phyloP scores from a whole-genome alignment of 2,329 filamentous ascomycete species.

The Dothideomycetes sp. region DNA sequence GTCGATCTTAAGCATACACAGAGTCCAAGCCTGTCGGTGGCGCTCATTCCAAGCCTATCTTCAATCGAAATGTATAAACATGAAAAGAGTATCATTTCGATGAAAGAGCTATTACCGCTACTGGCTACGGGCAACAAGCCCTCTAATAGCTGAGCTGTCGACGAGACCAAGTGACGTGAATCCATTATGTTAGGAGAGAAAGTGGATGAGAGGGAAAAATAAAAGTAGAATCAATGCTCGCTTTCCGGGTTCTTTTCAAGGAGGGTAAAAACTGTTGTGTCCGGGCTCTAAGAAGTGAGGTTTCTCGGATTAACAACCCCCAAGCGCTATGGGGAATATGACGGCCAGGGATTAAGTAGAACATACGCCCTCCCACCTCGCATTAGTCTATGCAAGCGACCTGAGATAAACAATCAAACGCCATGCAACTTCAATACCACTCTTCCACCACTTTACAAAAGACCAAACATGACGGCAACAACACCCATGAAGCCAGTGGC shows the following conservation, averaged over 20 bases:
- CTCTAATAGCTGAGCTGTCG: background rate
- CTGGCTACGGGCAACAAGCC: background rate
- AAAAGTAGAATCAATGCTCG: conserved; percentile 6
- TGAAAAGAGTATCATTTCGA: background rate
- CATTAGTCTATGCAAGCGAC: conserved; percentile 29
- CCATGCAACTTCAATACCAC: conserved; percentile 15
- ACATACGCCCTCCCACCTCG: conserved; percentile 12
- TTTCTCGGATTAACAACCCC: conserved; percentile 3
- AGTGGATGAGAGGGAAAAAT: background rate
- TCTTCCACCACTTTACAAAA: conserved; percentile 28
- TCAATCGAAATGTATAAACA: no score
- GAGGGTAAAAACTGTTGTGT: background rate
- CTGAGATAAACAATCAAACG: conserved; percentile 24
- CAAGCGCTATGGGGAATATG: conserved; percentile 3
- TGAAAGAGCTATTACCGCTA: background rate
- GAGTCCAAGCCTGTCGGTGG: no score
- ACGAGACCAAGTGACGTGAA: conserved; percentile 4
- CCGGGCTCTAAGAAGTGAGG: background rate
- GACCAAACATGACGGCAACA: conserved; percentile 34
- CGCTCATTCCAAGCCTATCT: no score
- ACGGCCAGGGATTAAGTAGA: conserved; percentile 3
- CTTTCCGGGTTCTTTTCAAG: conserved; percentile 8
- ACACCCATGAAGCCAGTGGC: conserved; percentile 35
- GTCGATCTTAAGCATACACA: no score
- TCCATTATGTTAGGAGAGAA: conserved; percentile 7